A percentile compares a stretch with the other conserved stretches of the same genome.
These are phyloP conservation scores for Pythium scleroteichum DNA, from an alignment of 352 stramenopile genomes.

Conservation along the genomic window DNA sequence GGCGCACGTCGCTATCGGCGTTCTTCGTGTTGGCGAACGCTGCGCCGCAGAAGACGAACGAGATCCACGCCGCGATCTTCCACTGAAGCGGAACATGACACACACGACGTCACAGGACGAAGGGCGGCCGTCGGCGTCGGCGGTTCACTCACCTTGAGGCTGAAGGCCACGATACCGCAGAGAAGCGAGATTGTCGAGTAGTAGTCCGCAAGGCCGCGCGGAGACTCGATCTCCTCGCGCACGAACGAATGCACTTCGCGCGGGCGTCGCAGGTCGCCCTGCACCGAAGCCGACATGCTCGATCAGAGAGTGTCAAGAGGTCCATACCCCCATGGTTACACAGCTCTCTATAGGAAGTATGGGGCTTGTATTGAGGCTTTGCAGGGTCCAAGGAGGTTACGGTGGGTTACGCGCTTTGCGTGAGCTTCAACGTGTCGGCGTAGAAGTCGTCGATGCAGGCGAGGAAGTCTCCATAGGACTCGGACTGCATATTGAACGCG, in stretches of 20 bases:
- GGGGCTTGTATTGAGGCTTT: conserved; percentile 1
- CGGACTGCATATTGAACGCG: conserved; percentile 38
- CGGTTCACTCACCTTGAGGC: conserved; percentile 59
- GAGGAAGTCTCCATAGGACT: conserved; percentile 54
- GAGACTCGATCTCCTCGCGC: conserved; percentile 45
- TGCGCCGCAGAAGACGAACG: conserved; percentile 61
- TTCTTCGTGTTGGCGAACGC: conserved; percentile 68
- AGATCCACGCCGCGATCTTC: conserved; percentile 67
- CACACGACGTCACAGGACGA: neutral
- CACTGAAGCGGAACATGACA: conserved; percentile 36
- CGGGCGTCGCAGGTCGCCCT: conserved; percentile 60
- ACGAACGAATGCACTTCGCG: conserved; percentile 71
- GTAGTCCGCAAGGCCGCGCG: conserved; percentile 36
- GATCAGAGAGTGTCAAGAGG: conserved; percentile 1
- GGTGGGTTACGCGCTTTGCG: conserved; percentile 16
- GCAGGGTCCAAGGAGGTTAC: neutral
- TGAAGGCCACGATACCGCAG: conserved; percentile 58
- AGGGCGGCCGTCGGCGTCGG: no score
- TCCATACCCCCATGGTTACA: neutral
- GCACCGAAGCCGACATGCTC: conserved; percentile 23
- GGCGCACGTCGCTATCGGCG: conserved; percentile 56
- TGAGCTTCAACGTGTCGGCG: conserved; percentile 37
- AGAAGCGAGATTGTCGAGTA: conserved; percentile 73
- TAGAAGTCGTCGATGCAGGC: conserved; percentile 75
- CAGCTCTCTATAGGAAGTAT: neutral